phyloP scores from a whole-genome alignment of 345 rosid species.

The Mallotus nudiflorus region DNA sequence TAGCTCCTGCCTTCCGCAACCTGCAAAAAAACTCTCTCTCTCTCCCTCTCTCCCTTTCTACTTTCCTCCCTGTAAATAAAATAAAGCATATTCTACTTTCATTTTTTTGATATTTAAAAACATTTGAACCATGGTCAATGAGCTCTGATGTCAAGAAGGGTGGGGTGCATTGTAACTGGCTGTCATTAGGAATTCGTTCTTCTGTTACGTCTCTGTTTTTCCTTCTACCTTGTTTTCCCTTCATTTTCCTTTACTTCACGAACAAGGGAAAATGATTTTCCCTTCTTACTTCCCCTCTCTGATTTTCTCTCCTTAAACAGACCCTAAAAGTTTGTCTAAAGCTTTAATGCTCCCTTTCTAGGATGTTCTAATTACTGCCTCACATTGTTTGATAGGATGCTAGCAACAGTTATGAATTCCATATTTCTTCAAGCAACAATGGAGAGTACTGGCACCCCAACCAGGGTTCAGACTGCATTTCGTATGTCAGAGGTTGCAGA shows the following conservation, averaged over 20 bases:
- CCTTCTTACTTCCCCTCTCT: not conserved
- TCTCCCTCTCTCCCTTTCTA: not conserved
- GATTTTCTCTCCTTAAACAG: too few relatives aligned
- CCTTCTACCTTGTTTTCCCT: too few relatives aligned
- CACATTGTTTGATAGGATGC: constrained; percentile 54
- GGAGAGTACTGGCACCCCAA: constrained; percentile 96
- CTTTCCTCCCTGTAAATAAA: too few relatives aligned
- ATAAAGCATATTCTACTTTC: not conserved
- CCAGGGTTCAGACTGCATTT: constrained; percentile 93
- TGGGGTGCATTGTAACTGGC: too few relatives aligned
- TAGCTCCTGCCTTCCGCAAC: not conserved
- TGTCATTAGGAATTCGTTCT: too few relatives aligned
- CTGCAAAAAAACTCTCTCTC: not conserved
- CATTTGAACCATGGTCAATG: not conserved
- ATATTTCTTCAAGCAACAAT: constrained; percentile 94
- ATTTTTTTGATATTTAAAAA: not conserved
- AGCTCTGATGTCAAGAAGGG: not conserved
- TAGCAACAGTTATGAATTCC: constrained; percentile 98
- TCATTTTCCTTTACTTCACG: too few relatives aligned
- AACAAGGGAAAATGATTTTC: too few relatives aligned
- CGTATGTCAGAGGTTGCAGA: constrained; percentile 97
- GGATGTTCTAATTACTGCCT: not conserved
- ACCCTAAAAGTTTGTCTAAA: not conserved
- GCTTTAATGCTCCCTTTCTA: not conserved
- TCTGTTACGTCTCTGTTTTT: too few relatives aligned